Evolutionary conservation across 2,329 filamentous ascomycete species (phyloP).

Genomic region (Trichoderma sp.): DNA sequence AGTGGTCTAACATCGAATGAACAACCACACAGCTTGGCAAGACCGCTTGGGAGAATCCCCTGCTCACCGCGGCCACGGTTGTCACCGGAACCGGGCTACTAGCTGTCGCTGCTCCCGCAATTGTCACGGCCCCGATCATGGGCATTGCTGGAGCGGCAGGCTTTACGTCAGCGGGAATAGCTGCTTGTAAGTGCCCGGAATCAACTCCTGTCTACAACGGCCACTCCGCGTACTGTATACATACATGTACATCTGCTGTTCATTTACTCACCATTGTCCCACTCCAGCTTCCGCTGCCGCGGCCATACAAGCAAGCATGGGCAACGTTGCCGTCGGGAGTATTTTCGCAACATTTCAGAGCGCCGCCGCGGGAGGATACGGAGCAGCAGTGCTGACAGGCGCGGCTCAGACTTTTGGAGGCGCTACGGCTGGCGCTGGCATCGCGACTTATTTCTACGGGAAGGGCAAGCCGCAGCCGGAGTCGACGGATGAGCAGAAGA

Average conservation of each 20-base stretch:
- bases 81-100: background rate
- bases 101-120: background rate
- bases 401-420: conserved; percentile 22
- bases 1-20: background rate
- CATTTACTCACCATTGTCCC: background rate
- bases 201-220: no score
- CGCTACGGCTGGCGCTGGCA: background rate
- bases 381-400: conserved; percentile 24
- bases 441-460: background rate
- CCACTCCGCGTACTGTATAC: no score
- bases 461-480: background rate
- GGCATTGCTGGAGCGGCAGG: conserved; percentile 22
- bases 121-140: conserved; percentile 21
- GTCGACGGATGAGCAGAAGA: background rate
- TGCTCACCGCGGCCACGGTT: background rate
- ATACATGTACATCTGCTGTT: background rate
- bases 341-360: conserved; percentile 34
- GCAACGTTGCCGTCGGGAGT: conserved; percentile 27
- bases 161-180: conserved; percentile 24
- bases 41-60: background rate
- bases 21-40: background rate
- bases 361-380: conserved; percentile 31
- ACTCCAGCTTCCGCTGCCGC: conserved; percentile 28
- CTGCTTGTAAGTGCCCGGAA: conserved; percentile 21
- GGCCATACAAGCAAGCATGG: conserved; percentile 28